Evolutionary conservation across 176 grass and related monocot genomes (phyloP), one percentile per base, ranked within the genome.

Genomic region (Melocanna baccifera): DNA sequence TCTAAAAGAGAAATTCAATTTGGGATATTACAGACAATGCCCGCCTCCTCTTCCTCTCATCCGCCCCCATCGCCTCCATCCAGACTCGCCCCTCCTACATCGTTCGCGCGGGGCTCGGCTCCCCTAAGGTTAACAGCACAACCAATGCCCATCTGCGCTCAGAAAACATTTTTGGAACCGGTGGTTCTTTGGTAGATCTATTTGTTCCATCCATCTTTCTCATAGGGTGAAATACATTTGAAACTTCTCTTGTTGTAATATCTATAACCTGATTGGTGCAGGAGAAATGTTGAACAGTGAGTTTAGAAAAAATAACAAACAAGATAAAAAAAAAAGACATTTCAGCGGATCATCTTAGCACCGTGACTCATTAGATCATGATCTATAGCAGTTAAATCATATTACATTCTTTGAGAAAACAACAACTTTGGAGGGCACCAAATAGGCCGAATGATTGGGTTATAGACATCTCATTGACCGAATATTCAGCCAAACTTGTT

Each of bases 141-240:
- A 68, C 97, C 97, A 99, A 62, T 99, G 97, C 52, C 97, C 97
- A 73, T 99, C 97, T 46, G 65, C 64, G 71, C 97, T 96, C 22
- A 69, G 77, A 84, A 84, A 94, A 96, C 97, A 96, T 99, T 89
- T 92, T 94, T 9, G 90, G 94, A 55, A 92, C 85, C 18, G 97
- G 93, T 87, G 91, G 85, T 63, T 99, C 97, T 78, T 83, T 84
- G 55, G 90, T 76, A 69, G 67, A 63, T 75, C 37, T 70, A 79
- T 89, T 84, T 62, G 53, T 69, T 79, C 71, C 81, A 56, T 84
- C 84, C 12, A 62, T 46, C 81, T 89, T 96, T 68, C 88, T 89
- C 68, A 46, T 91, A 75, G 86, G 97, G n/a, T 89, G 57, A 81
- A 99, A 99, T 29, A 84, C 79, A 74, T 83, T 81, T 70, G 88